Evolutionary conservation across 163 green algal genomes (phyloP).

Genomic region (Chloromonas sp.): DNA sequence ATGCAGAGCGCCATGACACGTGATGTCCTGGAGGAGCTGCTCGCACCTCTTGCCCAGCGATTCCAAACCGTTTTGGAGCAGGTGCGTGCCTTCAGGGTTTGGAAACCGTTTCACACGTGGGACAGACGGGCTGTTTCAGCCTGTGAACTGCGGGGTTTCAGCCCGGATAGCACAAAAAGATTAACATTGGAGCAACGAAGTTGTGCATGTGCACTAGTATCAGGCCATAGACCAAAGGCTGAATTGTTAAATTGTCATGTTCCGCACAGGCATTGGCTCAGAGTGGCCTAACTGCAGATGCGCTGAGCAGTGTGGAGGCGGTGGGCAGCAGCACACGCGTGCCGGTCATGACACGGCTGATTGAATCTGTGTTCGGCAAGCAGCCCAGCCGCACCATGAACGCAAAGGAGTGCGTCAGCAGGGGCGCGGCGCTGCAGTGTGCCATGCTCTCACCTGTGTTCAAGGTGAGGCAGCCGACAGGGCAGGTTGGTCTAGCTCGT

Average conservation of each 20-base stretch:
- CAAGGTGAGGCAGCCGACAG: conserved; percentile 58
- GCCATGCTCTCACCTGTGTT: conserved; percentile 97
- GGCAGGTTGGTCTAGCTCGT: too few relatives aligned
- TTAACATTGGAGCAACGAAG: too few relatives aligned
- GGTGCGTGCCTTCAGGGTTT: too few relatives aligned
- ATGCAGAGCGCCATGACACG: too few relatives aligned
- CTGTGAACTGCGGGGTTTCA: too few relatives aligned
- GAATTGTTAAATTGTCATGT: too few relatives aligned
- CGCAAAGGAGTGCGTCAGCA: conserved; percentile 86
- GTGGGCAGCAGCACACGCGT: conserved; percentile 81
- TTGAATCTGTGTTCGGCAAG: conserved; percentile 14
- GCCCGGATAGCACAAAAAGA: too few relatives aligned
- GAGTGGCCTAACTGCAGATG: not conserved
- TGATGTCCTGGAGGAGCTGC: conserved; percentile 65
- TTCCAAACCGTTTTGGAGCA: conserved; percentile 45
- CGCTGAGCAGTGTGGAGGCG: conserved; percentile 72
- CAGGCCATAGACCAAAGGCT: too few relatives aligned
- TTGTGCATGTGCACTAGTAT: too few relatives aligned
- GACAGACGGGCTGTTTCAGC: too few relatives aligned
- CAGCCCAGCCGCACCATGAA: conserved; percentile 87
- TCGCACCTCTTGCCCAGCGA: conserved; percentile 37
- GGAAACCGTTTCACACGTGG: too few relatives aligned
- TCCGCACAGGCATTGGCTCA: not conserved
- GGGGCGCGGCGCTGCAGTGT: conserved; percentile 91
- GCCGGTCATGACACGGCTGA: conserved; percentile 34